Conservation (phyloP, 352 stramenopile species). For the Phytophthora cryptogea region DNA sequence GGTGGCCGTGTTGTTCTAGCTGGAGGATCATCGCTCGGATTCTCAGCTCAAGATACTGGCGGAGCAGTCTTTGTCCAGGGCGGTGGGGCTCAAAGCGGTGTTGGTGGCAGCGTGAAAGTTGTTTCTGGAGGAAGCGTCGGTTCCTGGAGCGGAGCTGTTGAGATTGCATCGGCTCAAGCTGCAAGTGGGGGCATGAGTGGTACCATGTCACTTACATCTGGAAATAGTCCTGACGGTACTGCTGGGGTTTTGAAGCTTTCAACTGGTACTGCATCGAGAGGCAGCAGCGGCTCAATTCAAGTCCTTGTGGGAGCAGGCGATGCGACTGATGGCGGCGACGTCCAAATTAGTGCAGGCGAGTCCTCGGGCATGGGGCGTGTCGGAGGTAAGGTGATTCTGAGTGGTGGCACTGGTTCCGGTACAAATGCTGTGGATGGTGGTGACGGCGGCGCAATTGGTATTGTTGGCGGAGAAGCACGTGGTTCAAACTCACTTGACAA, state of each 20-base stretch:
- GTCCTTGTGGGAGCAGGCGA: conserved; percentile 64
- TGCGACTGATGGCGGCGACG: conserved; percentile 57
- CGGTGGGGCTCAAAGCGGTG: conserved; percentile 53
- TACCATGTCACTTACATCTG: conserved; percentile 48
- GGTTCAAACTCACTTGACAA: conserved; percentile 90
- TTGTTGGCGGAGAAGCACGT: conserved; percentile 88
- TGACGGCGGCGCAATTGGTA: conserved; percentile 83
- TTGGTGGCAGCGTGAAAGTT: conserved; percentile 53
- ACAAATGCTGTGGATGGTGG: conserved; percentile 89
- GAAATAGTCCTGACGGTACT: conserved; percentile 43
- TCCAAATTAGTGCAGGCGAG: conserved; percentile 66
- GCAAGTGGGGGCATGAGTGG: conserved; percentile 63
- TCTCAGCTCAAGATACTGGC: conserved; percentile 56
- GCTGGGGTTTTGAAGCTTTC: conserved; percentile 44
- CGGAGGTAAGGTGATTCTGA: conserved; percentile 55
- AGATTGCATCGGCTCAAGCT: conserved; percentile 55
- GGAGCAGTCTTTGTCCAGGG: conserved; percentile 55
- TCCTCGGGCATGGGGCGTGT: conserved; percentile 53
- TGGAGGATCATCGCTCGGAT: conserved; percentile 58
- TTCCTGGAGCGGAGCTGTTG: conserved; percentile 56
- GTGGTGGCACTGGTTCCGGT: conserved; percentile 60
- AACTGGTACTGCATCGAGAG: conserved; percentile 55
- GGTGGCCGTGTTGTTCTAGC: conserved; percentile 53
- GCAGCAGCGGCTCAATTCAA: conserved; percentile 62
- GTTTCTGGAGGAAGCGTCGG: conserved; percentile 51